Evolutionary conservation across 1,139 yeast species (phyloP).

Genomic region (Eremothecium cymbalariae): DNA sequence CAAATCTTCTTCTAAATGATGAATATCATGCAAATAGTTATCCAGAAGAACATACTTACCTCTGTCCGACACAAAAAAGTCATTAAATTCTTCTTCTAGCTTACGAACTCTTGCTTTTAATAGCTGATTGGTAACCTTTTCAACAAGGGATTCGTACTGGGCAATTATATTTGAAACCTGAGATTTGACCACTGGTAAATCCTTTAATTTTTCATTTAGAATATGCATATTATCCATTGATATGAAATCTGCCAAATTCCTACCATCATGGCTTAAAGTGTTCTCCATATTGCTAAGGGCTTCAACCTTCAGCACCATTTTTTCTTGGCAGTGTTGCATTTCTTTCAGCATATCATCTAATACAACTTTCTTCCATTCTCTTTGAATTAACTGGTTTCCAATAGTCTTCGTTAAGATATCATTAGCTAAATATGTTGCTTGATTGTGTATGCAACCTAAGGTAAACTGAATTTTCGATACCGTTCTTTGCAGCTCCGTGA

Average conservation of each 20-base stretch:
- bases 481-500: conserved; percentile 22
- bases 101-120: conserved; percentile 18
- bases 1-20: conserved; percentile 57
- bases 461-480: conserved; percentile 30
- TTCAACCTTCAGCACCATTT: conserved; percentile 30
- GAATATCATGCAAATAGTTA: conserved; percentile 33
- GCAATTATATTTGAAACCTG: conserved; percentile 25
- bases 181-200: conserved; percentile 27
- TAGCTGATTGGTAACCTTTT: conserved; percentile 21
- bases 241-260: conserved; percentile 39
- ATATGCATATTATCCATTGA: conserved; percentile 36
- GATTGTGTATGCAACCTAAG: conserved; percentile 32
- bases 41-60: conserved; percentile 15
- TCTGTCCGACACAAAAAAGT: conserved; percentile 15
- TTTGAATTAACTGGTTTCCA: conserved; percentile 27
- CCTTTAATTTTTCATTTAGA: conserved; percentile 29
- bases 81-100: conserved; percentile 16
- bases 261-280: conserved; percentile 20
- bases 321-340: conserved; percentile 29
- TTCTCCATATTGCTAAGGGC: conserved; percentile 30
- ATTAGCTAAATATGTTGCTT: conserved; percentile 30
- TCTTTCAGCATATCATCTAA: conserved; percentile 22
- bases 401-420: conserved; percentile 32
- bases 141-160: conserved; percentile 25
- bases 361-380: conserved; percentile 21